phyloP scores from a whole-genome alignment of 306 rosid species.

The Bauhinia variegata region DNA sequence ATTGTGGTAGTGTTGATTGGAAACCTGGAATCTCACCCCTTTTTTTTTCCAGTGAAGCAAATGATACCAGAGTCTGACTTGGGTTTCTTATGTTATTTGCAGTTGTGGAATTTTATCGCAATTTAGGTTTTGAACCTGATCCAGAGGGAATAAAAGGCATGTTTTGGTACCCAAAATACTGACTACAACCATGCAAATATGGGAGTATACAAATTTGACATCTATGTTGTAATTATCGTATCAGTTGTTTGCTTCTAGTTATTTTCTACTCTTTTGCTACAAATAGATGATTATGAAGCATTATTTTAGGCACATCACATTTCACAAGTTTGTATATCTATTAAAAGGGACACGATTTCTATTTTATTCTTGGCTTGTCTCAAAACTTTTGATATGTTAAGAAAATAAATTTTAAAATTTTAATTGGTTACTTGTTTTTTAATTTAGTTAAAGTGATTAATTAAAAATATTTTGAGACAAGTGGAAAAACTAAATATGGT shows the following conservation, averaged over 20 bases:
- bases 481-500: neutral
- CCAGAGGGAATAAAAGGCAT: conserved; percentile 98
- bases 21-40: conserved; percentile 9
- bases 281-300: conserved; percentile 20
- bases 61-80: conserved; percentile 16
- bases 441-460: too few species aligned
- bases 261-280: neutral
- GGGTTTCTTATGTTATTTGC: conserved; percentile 45
- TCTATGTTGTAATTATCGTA: conserved; percentile 32
- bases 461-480: conserved; percentile 23
- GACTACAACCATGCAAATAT: conserved; percentile 29
- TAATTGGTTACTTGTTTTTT: too few species aligned
- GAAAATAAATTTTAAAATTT: too few species aligned
- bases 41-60: conserved; percentile 29
- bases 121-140: conserved; percentile 92
- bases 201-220: conserved; percentile 18
- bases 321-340: neutral
- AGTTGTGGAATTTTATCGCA: conserved; percentile 89
- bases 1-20: conserved; percentile 5
- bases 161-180: conserved; percentile 90
- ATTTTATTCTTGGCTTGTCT: too few species aligned
- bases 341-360: too few species aligned
- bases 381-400: too few species aligned
- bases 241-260: conserved; percentile 25
- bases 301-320: conserved; percentile 23